Conservation (phyloP, 371 early-diverging fungal genomes). For the Chytridium lagenaria region DNA sequence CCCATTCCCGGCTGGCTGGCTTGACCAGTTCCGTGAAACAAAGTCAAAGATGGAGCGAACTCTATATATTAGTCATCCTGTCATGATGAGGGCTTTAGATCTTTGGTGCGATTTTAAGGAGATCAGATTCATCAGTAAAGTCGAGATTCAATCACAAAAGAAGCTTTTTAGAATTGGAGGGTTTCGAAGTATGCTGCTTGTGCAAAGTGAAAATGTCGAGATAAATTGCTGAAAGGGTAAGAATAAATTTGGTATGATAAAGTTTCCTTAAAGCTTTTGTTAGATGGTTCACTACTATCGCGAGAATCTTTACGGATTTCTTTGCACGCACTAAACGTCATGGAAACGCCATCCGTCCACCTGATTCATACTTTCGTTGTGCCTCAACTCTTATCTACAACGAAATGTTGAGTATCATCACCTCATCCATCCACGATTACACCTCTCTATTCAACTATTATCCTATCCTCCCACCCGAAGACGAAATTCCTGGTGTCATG, state of each 20-base stretch:
- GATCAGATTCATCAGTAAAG: constrained; percentile 47
- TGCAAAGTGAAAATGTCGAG: constrained; percentile 61
- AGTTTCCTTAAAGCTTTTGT: not conserved
- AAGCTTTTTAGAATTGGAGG: constrained; percentile 53
- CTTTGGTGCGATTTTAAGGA: constrained; percentile 44
- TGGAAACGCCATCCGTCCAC: constrained; percentile 21
- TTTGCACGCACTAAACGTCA: constrained; percentile 28
- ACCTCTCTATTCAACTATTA: constrained; percentile 46
- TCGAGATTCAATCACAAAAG: constrained; percentile 45
- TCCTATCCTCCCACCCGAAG: constrained; percentile 36
- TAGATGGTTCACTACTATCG: constrained; percentile 53
- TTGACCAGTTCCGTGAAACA: constrained; percentile 47
- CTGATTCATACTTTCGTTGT: constrained; percentile 45
- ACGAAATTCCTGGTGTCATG: constrained; percentile 30
- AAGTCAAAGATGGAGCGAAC: constrained; percentile 45
- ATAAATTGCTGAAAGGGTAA: constrained; percentile 55
- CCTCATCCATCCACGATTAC: constrained; percentile 53
- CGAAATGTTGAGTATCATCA: constrained; percentile 48
- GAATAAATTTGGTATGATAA: not conserved
- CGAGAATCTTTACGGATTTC: constrained; percentile 46
- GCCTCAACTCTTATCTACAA: constrained; percentile 52
- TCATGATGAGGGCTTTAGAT: constrained; percentile 46
- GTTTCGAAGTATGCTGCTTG: constrained; percentile 54
- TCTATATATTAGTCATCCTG: constrained; percentile 47
- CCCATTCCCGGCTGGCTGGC: constrained; percentile 54